Evolutionary conservation across 495 filamentous ascomycete genomes (phyloP).

Genomic region (Stereocaulon alpinum): DNA sequence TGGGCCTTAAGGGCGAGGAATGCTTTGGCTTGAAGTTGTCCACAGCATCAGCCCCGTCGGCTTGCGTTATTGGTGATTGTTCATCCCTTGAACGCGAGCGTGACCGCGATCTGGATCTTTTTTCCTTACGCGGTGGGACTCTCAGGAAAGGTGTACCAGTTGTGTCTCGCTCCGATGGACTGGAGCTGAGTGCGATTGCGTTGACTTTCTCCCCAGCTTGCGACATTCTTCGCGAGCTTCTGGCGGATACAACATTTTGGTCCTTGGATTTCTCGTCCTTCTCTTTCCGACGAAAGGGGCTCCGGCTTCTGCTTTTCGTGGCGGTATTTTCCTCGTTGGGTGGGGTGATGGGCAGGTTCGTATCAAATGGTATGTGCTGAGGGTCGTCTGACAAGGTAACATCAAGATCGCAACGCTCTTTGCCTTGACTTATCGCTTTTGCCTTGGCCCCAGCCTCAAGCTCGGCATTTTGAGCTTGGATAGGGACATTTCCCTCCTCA

Average conservation of each 20-base stretch:
- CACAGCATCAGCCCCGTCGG: slow-evolving; percentile 12
- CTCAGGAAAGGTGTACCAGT: slow-evolving; percentile 33
- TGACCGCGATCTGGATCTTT: slow-evolving; percentile 15
- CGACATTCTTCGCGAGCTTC: slow-evolving; percentile 1
- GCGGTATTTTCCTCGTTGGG: slow-evolving; percentile 14
- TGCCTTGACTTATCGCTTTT: background rate
- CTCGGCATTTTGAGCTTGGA: background rate
- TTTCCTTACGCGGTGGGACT: slow-evolving; percentile 21
- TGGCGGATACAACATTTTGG: slow-evolving; percentile 1
- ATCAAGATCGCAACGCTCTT: slow-evolving; percentile 10
- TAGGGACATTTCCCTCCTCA: background rate
- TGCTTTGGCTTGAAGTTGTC: slow-evolving; percentile 1
- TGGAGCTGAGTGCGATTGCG: slow-evolving; percentile 15
- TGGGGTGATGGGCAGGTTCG: slow-evolving; percentile 14
- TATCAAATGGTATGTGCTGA: slow-evolving; percentile 19
- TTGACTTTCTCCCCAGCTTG: background rate
- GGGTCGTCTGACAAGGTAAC: slow-evolving; percentile 19
- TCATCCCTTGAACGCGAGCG: slow-evolving; percentile 13
- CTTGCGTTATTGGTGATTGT: slow-evolving; percentile 1
- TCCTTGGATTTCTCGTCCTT: slow-evolving; percentile 7
- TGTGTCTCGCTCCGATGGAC: slow-evolving; percentile 25
- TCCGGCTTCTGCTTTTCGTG: slow-evolving; percentile 14
- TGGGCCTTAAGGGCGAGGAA: slow-evolving; percentile 17
- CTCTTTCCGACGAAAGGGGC: slow-evolving; percentile 17
- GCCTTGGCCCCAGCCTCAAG: background rate